Evolutionary conservation across 2,329 filamentous ascomycete genomes (phyloP), one percentile per base, ranked within the genome.

Genomic region (Neopestalotiopsis sp.): DNA sequence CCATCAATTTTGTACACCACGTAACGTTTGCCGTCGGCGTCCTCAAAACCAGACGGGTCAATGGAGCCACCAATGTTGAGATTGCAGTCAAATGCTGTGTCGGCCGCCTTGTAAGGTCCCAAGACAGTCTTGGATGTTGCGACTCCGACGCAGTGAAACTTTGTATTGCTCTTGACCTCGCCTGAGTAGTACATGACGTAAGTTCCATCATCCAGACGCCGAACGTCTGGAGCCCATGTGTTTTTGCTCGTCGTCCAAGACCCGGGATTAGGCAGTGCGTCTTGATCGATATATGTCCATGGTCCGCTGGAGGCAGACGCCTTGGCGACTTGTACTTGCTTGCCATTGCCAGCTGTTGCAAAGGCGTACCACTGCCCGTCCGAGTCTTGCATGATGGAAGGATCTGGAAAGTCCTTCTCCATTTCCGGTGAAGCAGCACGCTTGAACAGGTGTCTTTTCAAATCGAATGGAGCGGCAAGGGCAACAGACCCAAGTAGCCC

Each of bases 1-100:
- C 90, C 90, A 76, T 92, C 90, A 32, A 91, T 81, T 77, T 92
- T 92, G 81, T 90, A 92, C 10, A 87, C 79, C 4, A 92, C 82
- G 74, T 90, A 92, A 5, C 85, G 83, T 40, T 77, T 83, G 38
- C 86, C 86, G 58, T 85, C 83, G 12, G 76, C 75, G 74, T 92
- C 90, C 12, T 79, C 73, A 77, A 91, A 92, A 3, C 87, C 88
- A 0, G 86, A 81, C 0, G 90, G 81, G 73, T 92, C 90, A 73
- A 92, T 92, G 20, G 89, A 85, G 42, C 90, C 90, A 24, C 90
- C 89, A 66, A 82, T 74, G 4, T 81, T 79, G 1, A 84, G 74
- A 0, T 85, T 84, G 72, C 90, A 91, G 20, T 84, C 84, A 42
- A 90, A 80, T 0, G 88, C 85, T 9, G 78, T 73, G 2, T 79